These are phyloP conservation scores for Xylariaceae sp. DNA, from an alignment of 2,329 filamentous ascomycete genomes.

Conservation along the genomic window DNA sequence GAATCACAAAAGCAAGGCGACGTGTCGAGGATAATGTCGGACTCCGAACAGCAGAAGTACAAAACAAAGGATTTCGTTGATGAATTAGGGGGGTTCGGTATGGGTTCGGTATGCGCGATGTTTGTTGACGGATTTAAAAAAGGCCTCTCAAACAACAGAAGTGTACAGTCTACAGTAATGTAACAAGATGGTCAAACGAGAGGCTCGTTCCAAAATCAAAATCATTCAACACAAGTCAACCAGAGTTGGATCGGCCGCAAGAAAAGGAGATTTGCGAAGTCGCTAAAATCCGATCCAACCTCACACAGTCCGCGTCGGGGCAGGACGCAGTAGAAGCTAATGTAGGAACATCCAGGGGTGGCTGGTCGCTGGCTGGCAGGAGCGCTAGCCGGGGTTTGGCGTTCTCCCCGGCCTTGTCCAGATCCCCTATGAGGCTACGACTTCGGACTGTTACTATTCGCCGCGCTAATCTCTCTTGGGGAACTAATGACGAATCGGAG, in stretches of 20 bases:
- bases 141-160: not conserved
- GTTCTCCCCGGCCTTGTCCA: no score
- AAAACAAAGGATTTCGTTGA: no score
- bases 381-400: constrained; percentile 2
- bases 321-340: constrained; percentile 7
- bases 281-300: constrained; percentile 1
- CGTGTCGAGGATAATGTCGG: no score
- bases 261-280: constrained; percentile 19
- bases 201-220: constrained; percentile 7
- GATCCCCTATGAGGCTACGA: no score
- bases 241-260: constrained; percentile 7
- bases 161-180: not conserved
- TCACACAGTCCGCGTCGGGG: constrained; percentile 1
- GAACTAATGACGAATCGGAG: no score
- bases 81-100: no score
- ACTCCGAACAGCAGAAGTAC: no score
- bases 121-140: no score
- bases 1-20: no score
- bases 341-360: constrained; percentile 13
- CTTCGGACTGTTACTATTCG: no score
- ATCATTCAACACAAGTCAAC: constrained; percentile 6
- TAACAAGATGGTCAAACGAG: not conserved
- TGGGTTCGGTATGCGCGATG: no score
- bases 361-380: constrained; percentile 6
- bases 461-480: no score